Conservation (phyloP, 129 eudicot species). For the Daucus carota region DH1_v3.0 NC_030389.2:40758001-40758500, state of each 20-base stretch:
- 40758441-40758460: constrained; percentile 52
- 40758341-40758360: not conserved
- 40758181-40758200: constrained; percentile 49
- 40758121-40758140: constrained; percentile 93
- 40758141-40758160: constrained; percentile 72
- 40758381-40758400: not conserved
- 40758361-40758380: not conserved
- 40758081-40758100: constrained; percentile 1
- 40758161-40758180: constrained; percentile 64
- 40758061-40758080: not conserved
- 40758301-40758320: not conserved
- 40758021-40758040: not conserved
- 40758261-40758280: not conserved
- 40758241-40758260: not conserved
- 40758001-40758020: not conserved
- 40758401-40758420: not conserved
- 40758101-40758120: constrained; percentile 85
- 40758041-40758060: not conserved
- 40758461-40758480: constrained; percentile 90
- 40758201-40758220: not conserved
- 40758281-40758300: too few relatives aligned
- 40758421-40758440: constrained; percentile 10
- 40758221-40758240: not conserved
- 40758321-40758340: not conserved
- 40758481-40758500: constrained; percentile 77